A percentile compares a stretch with the other conserved stretches of the same genome.
phyloP scores from a whole-genome alignment of 768 basidiomycete genomes.

The Basidioascus undulatus region DNA sequence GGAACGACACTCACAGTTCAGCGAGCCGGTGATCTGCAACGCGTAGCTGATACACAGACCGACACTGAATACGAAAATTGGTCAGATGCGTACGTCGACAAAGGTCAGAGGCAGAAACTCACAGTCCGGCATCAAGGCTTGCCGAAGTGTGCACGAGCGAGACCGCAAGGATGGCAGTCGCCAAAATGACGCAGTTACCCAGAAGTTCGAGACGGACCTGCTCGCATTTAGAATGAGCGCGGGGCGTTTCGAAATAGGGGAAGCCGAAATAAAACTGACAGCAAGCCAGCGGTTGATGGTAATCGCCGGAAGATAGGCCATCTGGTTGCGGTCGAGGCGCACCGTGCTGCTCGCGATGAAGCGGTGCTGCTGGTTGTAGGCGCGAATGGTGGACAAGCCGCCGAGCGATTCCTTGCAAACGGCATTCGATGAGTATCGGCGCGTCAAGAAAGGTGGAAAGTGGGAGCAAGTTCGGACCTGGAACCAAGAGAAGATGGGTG shows the following conservation, averaged over 20 bases:
- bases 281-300: slow-evolving; percentile 29
- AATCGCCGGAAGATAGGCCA: slow-evolving; percentile 38
- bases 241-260: slow-evolving; percentile 1
- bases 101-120: too few species aligned
- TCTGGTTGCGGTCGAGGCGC: slow-evolving; percentile 19
- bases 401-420: slow-evolving; percentile 22
- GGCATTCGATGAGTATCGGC: slow-evolving; percentile 20
- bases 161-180: slow-evolving; percentile 12
- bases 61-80: background rate
- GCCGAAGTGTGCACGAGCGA: slow-evolving; percentile 5
- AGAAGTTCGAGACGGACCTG: slow-evolving; percentile 5
- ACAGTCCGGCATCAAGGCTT: slow-evolving; percentile 13
- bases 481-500: slow-evolving; percentile 58
- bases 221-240: background rate
- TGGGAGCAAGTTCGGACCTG: slow-evolving; percentile 21
- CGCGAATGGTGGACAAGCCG: slow-evolving; percentile 61
- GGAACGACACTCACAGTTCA: slow-evolving; percentile 6
- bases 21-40: background rate
- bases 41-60: background rate
- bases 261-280: slow-evolving; percentile 4
- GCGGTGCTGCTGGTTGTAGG: slow-evolving; percentile 42
- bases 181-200: slow-evolving; percentile 11
- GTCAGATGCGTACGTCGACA: too few species aligned
- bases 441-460: background rate
- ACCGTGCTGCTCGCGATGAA: slow-evolving; percentile 41